phyloP scores from a whole-genome alignment of 2,329 filamentous ascomycete species.

The Dothiorella sarmentorum region DNA sequence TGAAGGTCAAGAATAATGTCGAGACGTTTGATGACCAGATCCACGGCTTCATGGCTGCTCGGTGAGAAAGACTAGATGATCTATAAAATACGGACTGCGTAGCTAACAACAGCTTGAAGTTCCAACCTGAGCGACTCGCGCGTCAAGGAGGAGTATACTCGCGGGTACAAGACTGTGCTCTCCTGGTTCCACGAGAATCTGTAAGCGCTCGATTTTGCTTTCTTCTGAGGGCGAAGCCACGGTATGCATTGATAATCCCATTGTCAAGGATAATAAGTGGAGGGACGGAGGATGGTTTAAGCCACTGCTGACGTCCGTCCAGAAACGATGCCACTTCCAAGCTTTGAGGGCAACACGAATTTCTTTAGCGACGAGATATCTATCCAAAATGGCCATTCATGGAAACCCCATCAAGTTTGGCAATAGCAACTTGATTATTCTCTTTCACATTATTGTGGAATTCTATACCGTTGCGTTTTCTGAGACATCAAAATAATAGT shows the following conservation, averaged over 20 bases:
- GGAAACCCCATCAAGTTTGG: too few relatives aligned
- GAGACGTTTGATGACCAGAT: constrained; percentile 49
- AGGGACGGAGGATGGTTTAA: too few relatives aligned
- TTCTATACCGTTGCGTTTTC: too few relatives aligned
- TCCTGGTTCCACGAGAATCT: constrained; percentile 53
- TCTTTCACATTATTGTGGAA: too few relatives aligned
- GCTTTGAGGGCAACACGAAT: too few relatives aligned
- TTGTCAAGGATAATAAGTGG: not conserved
- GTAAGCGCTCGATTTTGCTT: constrained; percentile 37
- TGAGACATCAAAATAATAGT: too few relatives aligned
- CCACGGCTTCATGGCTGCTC: constrained; percentile 45
- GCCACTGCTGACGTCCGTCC: too few relatives aligned
- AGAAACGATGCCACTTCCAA: too few relatives aligned
- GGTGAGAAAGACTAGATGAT: constrained; percentile 22
- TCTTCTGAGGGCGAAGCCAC: not conserved
- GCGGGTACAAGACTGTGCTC: constrained; percentile 48
- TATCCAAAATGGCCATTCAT: too few relatives aligned
- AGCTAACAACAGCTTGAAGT: constrained; percentile 23
- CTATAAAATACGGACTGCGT: not conserved
- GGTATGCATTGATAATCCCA: not conserved
- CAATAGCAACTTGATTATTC: too few relatives aligned
- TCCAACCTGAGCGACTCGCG: constrained; percentile 45
- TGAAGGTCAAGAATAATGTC: constrained; percentile 47
- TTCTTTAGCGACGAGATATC: too few relatives aligned
- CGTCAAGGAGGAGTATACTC: constrained; percentile 50